These are phyloP conservation scores for Cryptococcus depauperatus DNA, from an alignment of 1,284 basidiomycete species.

Conservation along the genomic window DNA sequence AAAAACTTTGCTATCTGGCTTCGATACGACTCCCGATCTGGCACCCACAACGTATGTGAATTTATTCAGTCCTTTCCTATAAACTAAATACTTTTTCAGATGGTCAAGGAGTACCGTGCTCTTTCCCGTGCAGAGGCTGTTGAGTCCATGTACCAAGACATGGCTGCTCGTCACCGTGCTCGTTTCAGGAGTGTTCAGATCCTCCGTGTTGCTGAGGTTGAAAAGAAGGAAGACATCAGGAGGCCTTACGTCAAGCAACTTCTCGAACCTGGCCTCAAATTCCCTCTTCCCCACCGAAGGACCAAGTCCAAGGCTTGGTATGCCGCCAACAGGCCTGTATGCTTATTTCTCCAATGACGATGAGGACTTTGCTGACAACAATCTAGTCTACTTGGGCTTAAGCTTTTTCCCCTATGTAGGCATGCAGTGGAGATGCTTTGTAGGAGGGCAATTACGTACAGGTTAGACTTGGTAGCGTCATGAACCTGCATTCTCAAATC, in stretches of 20 bases:
- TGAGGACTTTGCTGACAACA: background rate
- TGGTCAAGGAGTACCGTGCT: slow-evolving; percentile 89
- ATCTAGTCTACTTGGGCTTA: slow-evolving; percentile 40
- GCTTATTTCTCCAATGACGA: slow-evolving; percentile 2
- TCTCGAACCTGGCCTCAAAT: slow-evolving; percentile 79
- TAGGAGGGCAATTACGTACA: slow-evolving; percentile 17
- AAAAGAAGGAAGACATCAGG: slow-evolving; percentile 77
- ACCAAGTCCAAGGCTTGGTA: slow-evolving; percentile 47
- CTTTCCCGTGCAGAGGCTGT: slow-evolving; percentile 91
- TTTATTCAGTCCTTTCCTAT: too few relatives aligned
- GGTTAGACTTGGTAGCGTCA: slow-evolving; percentile 20
- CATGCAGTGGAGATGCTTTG: slow-evolving; percentile 7
- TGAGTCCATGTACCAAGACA: slow-evolving; percentile 97
- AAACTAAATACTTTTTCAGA: slow-evolving; percentile 29
- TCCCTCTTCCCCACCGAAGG: slow-evolving; percentile 91
- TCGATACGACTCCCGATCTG: slow-evolving; percentile 95
- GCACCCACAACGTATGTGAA: slow-evolving; percentile 74
- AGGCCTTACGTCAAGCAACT: slow-evolving; percentile 97
- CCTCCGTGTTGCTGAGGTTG: slow-evolving; percentile 57
- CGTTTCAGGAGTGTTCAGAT: slow-evolving; percentile 88
- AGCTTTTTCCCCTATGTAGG: slow-evolving; percentile 13
- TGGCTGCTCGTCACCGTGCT: slow-evolving; percentile 98
- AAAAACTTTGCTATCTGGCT: slow-evolving; percentile 99
- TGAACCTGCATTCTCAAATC: slow-evolving; percentile 27
- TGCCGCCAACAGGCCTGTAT: slow-evolving; percentile 46